phyloP scores from a whole-genome alignment of 2,329 filamentous ascomycete genomes.

The Geoglossum cookeanum region DNA sequence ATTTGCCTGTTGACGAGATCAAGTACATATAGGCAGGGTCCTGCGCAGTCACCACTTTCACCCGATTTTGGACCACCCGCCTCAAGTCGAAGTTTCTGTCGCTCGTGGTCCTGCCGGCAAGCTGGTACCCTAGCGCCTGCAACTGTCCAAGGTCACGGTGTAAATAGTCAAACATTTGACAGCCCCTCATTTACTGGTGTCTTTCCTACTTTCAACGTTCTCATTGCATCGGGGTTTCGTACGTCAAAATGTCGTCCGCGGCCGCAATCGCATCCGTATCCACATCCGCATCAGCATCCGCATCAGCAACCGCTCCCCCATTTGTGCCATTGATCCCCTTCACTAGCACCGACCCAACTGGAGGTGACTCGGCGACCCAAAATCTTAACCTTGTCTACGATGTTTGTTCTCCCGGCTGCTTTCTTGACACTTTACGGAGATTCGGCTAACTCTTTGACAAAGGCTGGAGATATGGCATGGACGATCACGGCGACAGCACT shows the following conservation, averaged over 20 bases:
- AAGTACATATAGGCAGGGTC: background rate
- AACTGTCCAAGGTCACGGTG: background rate
- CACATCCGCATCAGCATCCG: background rate
- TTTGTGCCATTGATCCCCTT: constrained; percentile 26
- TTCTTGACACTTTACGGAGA: background rate
- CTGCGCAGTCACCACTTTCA: background rate
- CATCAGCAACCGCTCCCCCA: background rate
- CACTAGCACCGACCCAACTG: constrained; percentile 44
- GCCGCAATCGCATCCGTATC: background rate
- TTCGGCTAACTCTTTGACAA: background rate
- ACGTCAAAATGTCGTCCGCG: background rate
- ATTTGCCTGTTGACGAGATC: background rate
- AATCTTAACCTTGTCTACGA: constrained; percentile 78
- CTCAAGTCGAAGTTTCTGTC: background rate
- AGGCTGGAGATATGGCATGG: constrained; percentile 72
- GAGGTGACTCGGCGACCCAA: constrained; percentile 45
- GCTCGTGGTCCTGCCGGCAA: background rate
- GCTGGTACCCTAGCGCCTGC: background rate
- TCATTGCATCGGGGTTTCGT: background rate
- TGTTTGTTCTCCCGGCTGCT: constrained; percentile 26
- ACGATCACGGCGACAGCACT: constrained; percentile 58
- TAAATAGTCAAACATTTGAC: background rate
- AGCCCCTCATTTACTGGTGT: background rate
- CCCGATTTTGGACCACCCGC: background rate
- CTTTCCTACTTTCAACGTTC: background rate